Evolutionary conservation across 768 basidiomycete genomes (phyloP), one percentile per base, ranked within the genome.

Genomic region (Xerocomellus intermedius): DNA sequence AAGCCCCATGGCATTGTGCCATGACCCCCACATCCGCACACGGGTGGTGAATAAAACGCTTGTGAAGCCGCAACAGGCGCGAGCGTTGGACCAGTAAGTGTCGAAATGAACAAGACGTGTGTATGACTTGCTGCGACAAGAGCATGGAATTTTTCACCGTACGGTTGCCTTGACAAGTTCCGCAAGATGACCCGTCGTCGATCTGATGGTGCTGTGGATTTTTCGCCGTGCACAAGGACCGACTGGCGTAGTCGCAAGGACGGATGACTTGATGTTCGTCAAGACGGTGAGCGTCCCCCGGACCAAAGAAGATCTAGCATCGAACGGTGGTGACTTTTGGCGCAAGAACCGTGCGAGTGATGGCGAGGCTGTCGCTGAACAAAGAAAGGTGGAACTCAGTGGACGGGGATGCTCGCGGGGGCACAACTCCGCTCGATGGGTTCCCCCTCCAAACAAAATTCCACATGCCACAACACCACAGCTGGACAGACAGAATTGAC

Each of bases 121-220:
- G 56, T 17, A 69, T 48, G 56, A 49, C 56, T 33, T 57, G 68
- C 58, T 59, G 62, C 44, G 53, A 58, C 63, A 58, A 68, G 61
- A 51, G 49, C 38, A 17, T 46, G 48, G 55, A 55, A 58, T 69
- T 67, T 68, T 68, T 58, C 62, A 64, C 69, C 69, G 67, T 54
- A n/a, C 47, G 52, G 49, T 38, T 47, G 33, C 48, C 28, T 37
- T 48, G 63, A 37, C 60, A 52, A 63, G 54, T 8, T 46, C 33
- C 12, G 16, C 53, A 49, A 59, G 41, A 56, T n/a, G 53, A 32
- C 43, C 55, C 39, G 10, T 30, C 45, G 10, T 41, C 37, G 36
- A 26, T 35, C 42, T 52, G 43, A 21, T 41, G 55, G 41, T 53
- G 35, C 46, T 53, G 39, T 42, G 48, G 51, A 39, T 41, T 54